phyloP scores from a whole-genome alignment of 1,139 yeast species.

The Lodderomyces elongisporus region DNA sequence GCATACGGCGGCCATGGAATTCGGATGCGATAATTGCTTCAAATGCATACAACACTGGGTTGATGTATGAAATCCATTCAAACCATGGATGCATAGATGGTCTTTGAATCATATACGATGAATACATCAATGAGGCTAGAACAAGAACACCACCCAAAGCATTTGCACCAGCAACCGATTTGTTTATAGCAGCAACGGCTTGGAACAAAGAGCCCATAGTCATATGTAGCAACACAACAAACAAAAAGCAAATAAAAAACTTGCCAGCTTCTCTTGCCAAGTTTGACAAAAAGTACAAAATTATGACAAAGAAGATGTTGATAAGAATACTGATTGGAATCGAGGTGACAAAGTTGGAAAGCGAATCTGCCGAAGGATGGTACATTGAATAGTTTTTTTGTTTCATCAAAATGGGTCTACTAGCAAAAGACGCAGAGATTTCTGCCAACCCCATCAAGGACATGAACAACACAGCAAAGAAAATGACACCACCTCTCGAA shows the following conservation, averaged over 20 bases:
- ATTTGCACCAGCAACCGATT: slow-evolving; percentile 46
- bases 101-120: slow-evolving; percentile 53
- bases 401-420: slow-evolving; percentile 50
- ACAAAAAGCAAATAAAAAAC: slow-evolving; percentile 48
- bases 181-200: slow-evolving; percentile 45
- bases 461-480: slow-evolving; percentile 49
- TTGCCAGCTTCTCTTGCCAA: slow-evolving; percentile 49
- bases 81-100: slow-evolving; percentile 64
- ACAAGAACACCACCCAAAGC: slow-evolving; percentile 47
- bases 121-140: slow-evolving; percentile 45
- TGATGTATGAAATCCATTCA: slow-evolving; percentile 55
- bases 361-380: slow-evolving; percentile 56
- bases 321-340: slow-evolving; percentile 47
- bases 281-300: slow-evolving; percentile 48
- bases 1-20: slow-evolving; percentile 52
- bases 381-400: slow-evolving; percentile 53
- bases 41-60: slow-evolving; percentile 54
- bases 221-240: slow-evolving; percentile 26
- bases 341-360: slow-evolving; percentile 42
- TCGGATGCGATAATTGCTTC: slow-evolving; percentile 53
- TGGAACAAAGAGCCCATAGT: slow-evolving; percentile 43
- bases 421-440: slow-evolving; percentile 42
- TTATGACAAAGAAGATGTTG: slow-evolving; percentile 37
- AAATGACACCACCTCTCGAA: slow-evolving; percentile 54
- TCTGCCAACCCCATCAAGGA: slow-evolving; percentile 54